Percentiles rank a stretch among this genome's conserved stretches.
Evolutionary conservation across 2,329 filamentous ascomycete species (phyloP).

Genomic region (Arthroderma sp.): DNA sequence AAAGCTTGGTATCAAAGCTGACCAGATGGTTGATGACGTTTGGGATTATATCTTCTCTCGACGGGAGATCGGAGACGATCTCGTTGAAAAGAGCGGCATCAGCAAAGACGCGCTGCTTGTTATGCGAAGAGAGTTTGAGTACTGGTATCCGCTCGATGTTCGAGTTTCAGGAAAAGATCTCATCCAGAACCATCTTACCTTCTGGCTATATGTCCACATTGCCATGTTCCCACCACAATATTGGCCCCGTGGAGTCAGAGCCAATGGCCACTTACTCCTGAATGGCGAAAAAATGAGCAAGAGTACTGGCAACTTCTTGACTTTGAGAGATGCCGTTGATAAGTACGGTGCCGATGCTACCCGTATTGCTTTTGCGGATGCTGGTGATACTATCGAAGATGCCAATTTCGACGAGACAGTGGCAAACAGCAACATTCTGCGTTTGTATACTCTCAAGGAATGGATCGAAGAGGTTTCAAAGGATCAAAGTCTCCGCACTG

Average conservation of each 20-base stretch:
- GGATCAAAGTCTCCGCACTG: conserved; percentile 63
- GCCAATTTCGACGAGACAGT: conserved; percentile 96
- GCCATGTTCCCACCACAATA: conserved; percentile 78
- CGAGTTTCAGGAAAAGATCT: conserved; percentile 84
- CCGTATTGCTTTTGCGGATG: conserved; percentile 82
- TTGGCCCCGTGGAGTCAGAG: conserved; percentile 75
- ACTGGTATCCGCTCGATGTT: conserved; percentile 90
- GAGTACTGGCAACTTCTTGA: conserved; percentile 94
- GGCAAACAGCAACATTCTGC: conserved; percentile 79
- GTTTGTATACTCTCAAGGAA: conserved; percentile 68
- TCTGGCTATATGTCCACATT: conserved; percentile 87
- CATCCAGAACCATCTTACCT: conserved; percentile 87
- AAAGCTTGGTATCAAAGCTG: conserved; percentile 53
- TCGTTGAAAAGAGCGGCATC: conserved; percentile 55
- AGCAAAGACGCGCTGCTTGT: conserved; percentile 57
- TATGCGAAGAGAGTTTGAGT: conserved; percentile 86
- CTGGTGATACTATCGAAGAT: conserved; percentile 85
- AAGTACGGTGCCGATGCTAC: conserved; percentile 94
- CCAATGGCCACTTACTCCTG: conserved; percentile 84
- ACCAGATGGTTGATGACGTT: conserved; percentile 87
- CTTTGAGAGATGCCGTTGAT: conserved; percentile 65
- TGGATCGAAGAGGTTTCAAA: conserved; percentile 81
- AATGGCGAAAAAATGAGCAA: conserved; percentile 99
- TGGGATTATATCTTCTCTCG: conserved; percentile 93
- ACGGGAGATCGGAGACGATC: conserved; percentile 52